phyloP scores from a whole-genome alignment of 1,284 basidiomycete genomes.

The Coniferiporia sulphurascens region DNA sequence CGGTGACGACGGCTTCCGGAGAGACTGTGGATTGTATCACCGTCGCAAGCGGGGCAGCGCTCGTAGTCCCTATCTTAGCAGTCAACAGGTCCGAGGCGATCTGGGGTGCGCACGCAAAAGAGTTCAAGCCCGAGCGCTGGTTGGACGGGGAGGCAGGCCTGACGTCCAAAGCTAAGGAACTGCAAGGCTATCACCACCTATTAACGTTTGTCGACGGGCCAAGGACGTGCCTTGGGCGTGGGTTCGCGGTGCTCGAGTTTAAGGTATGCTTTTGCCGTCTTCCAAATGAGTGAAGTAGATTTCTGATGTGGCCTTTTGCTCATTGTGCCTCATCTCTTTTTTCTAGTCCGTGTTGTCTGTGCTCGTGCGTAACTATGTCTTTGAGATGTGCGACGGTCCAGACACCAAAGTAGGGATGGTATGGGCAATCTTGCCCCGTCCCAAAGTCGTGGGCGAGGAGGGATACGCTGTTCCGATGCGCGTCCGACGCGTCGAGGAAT shows the following conservation, averaged over 20 bases:
- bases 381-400: slow-evolving; percentile 19
- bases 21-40: background rate
- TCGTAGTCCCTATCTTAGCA: slow-evolving; percentile 36
- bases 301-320: background rate
- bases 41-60: slow-evolving; percentile 25
- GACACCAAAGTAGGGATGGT: slow-evolving; percentile 17
- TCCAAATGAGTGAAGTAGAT: no score
- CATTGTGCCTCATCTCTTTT: background rate
- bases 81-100: slow-evolving; percentile 45
- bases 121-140: slow-evolving; percentile 40
- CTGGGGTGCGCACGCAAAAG: slow-evolving; percentile 40
- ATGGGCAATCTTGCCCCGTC: background rate
- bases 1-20: background rate
- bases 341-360: slow-evolving; percentile 12
- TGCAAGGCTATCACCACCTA: slow-evolving; percentile 1
- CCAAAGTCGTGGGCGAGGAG: background rate
- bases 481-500: background rate
- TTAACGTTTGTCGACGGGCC: slow-evolving; percentile 6
- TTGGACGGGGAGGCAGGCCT: slow-evolving; percentile 18
- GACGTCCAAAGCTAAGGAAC: background rate
- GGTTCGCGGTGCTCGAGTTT: background rate
- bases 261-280: background rate
- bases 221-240: slow-evolving; percentile 7
- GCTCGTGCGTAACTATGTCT: slow-evolving; percentile 20
- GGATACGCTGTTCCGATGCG: slow-evolving; percentile 1